Percentiles rank a stretch among this genome's conserved stretches.
Evolutionary conservation across 495 filamentous ascomycete genomes (phyloP).

Genomic region (Penicillium paradoxum): DNA sequence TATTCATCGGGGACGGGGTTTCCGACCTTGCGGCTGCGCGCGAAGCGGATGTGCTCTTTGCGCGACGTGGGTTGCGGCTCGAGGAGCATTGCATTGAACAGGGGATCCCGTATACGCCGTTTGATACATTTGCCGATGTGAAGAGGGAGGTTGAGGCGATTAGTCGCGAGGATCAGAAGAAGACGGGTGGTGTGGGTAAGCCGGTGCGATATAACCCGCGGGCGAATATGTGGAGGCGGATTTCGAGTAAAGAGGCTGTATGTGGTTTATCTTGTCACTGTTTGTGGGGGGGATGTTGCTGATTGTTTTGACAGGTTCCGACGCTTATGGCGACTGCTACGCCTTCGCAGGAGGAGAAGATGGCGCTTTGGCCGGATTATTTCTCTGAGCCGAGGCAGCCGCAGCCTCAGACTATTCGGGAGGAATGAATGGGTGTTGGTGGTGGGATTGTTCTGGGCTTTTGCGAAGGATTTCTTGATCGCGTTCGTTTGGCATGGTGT

Average conservation of each 20-base stretch:
- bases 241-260: constrained; percentile 54
- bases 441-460: not conserved
- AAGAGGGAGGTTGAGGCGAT: constrained; percentile 59
- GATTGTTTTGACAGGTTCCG: constrained; percentile 38
- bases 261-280: constrained; percentile 3
- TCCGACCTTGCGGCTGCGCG: constrained; percentile 69
- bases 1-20: constrained; percentile 77
- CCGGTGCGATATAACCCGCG: constrained; percentile 64
- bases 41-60: constrained; percentile 74
- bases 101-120: constrained; percentile 57
- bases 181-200: constrained; percentile 59
- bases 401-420: constrained; percentile 23
- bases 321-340: constrained; percentile 51
- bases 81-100: constrained; percentile 69
- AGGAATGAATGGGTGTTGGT: not conserved
- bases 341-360: constrained; percentile 56
- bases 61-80: constrained; percentile 59
- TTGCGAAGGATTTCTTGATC: not conserved
- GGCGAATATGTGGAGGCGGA: constrained; percentile 66
- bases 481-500: not conserved
- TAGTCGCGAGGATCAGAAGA: constrained; percentile 54
- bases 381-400: constrained; percentile 42
- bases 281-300: not conserved
- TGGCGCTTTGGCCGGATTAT: constrained; percentile 61
- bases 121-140: constrained; percentile 66